Evolutionary conservation across 1,284 basidiomycete species (phyloP), one percentile per base, ranked within the genome.

Genomic region (Rhodotorula sp.): DNA sequence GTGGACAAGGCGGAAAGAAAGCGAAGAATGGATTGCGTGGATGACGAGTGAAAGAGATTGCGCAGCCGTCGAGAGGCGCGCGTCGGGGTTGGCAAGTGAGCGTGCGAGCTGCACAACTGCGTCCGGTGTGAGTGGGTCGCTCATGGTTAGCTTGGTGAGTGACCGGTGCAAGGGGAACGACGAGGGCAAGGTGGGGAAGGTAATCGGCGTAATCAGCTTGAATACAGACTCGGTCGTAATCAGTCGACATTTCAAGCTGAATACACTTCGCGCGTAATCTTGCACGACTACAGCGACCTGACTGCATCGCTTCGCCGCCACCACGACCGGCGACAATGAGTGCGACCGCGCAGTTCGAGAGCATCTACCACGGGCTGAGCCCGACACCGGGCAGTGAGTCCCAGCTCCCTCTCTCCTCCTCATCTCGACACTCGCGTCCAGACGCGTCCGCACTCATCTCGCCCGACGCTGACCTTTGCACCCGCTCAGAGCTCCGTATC

Each of bases 321-420:
- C 20, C 29, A 9, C 17, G 46, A 34, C 20, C 30, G n/a, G 30
- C 47, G 22, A 20, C n/a, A 29, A 34, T 10, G 32, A 66, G 66
- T 66, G 77, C 79, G 73, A 77, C 79, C 68, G 85, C 84, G 79
- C 90, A 93, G 77, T 94, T 92, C 78, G 92, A 94, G 78, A 84
- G 84, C 68, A 83, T 97, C 76, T 96, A 85, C 79, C 87, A 90
- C 82, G 90, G 87, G 13, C 83, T 89, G 52, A 86, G 86, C 20
- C 77, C 87, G 54, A 88, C 90, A 64, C 81, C 88, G 59, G 94
- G 94, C 76, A 94, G 92, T 94, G 77, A 78, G 90, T 85, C 46
- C 34, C 4, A 19, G 44, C 53, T 44, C 44, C 22, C 30, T 20
- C n/a, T 48, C 46, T 62, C 22, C 46, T 11, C 44, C 29, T 54